Evolutionary conservation across 2,329 filamentous ascomycete species (phyloP), one percentile per base, ranked within the genome.

Genomic region (Nemania sp.): DNA sequence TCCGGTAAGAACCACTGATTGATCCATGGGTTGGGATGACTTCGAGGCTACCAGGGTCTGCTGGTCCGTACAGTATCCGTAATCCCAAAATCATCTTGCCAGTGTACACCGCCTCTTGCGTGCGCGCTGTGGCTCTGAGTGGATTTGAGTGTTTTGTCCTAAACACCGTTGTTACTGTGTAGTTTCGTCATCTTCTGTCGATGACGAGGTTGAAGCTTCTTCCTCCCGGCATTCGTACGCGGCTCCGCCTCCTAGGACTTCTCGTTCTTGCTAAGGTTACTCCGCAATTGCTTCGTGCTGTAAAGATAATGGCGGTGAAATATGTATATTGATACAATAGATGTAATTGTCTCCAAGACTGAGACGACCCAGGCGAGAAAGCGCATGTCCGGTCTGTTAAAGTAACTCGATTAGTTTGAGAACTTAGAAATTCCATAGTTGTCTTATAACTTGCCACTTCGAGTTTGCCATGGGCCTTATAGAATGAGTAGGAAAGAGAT

Each of bases 21-120:
- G 62, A 18, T 32, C 56, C 43, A 57, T 61, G 24, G 22, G 65
- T 45, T 8, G 57, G 63, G 20, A 66, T 38, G 27, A 54, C n/a
- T 32, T 68, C 45, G 22, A 62, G 26, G 13, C 43, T 52, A 7
- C 35, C 62, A 38, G 35, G 41, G 15, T 62, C 38, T 41, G 38
- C 27, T 24, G n/a, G 15, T 47, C 35, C 43, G 22, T 51, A 65
- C 41, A 51, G 32, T 24, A 68, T 15, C 15, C 35, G 51, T 59
- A 62, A n/a, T 18, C 45, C 26, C 11, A 22, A 24, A 49, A 45
- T 49, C 7, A 62, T 18, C 24, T 20, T 57, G 56, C 45, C 38
- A 10, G 49, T 13, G 15, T 38, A 57, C 27, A 54, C n/a, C 2
- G 29, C 26, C 20, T 2, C 24, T 43, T 65, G n/a, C 35, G 15